Evolutionary conservation across 1,139 yeast species (phyloP).

Genomic region (Hanseniaspora uvarum): DNA sequence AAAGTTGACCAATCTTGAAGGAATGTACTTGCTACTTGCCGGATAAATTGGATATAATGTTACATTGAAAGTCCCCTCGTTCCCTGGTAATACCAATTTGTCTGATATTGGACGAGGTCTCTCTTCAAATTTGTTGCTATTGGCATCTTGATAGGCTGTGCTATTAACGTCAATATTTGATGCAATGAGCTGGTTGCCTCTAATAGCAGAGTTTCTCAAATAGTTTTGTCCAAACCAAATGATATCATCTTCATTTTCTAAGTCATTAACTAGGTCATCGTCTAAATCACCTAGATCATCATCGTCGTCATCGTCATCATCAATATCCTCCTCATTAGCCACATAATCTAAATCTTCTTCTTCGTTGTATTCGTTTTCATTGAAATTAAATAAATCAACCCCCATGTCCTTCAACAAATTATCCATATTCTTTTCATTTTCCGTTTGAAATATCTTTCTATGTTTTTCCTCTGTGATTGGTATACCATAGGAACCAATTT

Average conservation of each 20-base stretch:
- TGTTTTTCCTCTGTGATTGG: slow-evolving; percentile 14
- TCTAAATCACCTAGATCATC: slow-evolving; percentile 8
- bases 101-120: slow-evolving; percentile 9
- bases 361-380: slow-evolving; percentile 16
- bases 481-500: slow-evolving; percentile 14
- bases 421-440: slow-evolving; percentile 17
- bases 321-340: slow-evolving; percentile 9
- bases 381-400: slow-evolving; percentile 13
- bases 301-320: slow-evolving; percentile 12
- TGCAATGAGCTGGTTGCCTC: not conserved
- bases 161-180: not conserved
- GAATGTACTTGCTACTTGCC: slow-evolving; percentile 46
- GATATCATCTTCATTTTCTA: slow-evolving; percentile 13
- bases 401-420: slow-evolving; percentile 14
- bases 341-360: slow-evolving; percentile 17
- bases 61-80: slow-evolving; percentile 86
- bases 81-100: slow-evolving; percentile 57
- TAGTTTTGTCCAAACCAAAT: slow-evolving; percentile 12
- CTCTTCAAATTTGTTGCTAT: slow-evolving; percentile 9
- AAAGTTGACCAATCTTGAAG: slow-evolving; percentile 68
- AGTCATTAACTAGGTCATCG: slow-evolving; percentile 5
- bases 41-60: slow-evolving; percentile 77
- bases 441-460: slow-evolving; percentile 16
- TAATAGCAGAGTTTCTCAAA: not conserved
- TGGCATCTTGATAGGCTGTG: not conserved